phyloP scores from a whole-genome alignment of 352 stramenopile genomes.

The Paralagenidium karlingii region DNA sequence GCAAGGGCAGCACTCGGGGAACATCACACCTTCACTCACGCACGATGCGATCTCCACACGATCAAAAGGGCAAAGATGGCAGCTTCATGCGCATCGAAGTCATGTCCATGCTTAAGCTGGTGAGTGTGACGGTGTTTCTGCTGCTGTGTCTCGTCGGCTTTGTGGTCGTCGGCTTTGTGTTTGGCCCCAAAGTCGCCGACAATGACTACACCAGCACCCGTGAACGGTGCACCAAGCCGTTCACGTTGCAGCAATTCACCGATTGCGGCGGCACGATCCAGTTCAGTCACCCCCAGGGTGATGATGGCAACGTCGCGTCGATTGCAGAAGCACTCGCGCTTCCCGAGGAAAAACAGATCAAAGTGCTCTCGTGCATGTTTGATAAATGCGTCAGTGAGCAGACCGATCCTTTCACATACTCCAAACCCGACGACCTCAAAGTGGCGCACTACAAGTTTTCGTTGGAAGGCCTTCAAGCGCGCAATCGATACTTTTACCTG shows the following conservation, averaged over 20 bases:
- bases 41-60: no score
- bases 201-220: slow-evolving; percentile 36
- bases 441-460: slow-evolving; percentile 41
- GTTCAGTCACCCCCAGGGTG: no score
- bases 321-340: slow-evolving; percentile 29
- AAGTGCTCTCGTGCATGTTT: slow-evolving; percentile 34
- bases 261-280: slow-evolving; percentile 13
- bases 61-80: slow-evolving; percentile 14
- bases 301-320: slow-evolving; percentile 17
- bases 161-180: slow-evolving; percentile 25
- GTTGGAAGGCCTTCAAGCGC: slow-evolving; percentile 30
- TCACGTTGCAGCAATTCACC: slow-evolving; percentile 19
- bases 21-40: no score
- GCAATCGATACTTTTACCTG: slow-evolving; percentile 55
- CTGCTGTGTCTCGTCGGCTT: slow-evolving; percentile 12
- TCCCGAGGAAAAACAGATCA: slow-evolving; percentile 10
- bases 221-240: slow-evolving; percentile 38
- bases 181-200: slow-evolving; percentile 22
- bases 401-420: no score
- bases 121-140: no score
- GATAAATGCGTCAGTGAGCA: slow-evolving; percentile 19
- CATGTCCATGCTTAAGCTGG: slow-evolving; percentile 40
- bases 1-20: no score
- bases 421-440: slow-evolving; percentile 17
- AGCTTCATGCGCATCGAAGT: slow-evolving; percentile 58